Conservation (phyloP, 2,329 filamentous ascomycete genomes). For the Ascochyta pisi region DNA sequence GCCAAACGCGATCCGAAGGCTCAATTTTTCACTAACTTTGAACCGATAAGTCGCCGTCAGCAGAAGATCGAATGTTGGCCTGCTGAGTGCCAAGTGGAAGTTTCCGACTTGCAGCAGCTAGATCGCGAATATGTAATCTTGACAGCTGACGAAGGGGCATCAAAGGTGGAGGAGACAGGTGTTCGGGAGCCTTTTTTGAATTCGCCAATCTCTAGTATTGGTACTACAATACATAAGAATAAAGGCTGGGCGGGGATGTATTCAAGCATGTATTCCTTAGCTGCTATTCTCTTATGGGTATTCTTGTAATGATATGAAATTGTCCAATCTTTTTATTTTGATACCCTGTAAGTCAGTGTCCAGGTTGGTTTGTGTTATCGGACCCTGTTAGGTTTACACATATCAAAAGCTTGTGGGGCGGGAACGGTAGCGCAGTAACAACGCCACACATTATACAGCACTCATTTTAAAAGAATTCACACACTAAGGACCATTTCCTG, state of each 20-base stretch:
- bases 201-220: neutral
- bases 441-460: no score
- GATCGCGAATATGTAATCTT: neutral
- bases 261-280: neutral
- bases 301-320: no score
- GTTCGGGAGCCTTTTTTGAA: neutral
- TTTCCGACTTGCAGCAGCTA: neutral
- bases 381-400: no score
- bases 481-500: no score
- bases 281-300: no score
- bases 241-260: neutral
- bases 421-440: no score
- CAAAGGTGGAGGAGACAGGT: neutral
- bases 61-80: neutral
- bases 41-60: neutral
- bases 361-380: no score
- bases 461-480: no score
- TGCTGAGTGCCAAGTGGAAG: neutral
- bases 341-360: no score
- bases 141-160: neutral
- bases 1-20: neutral
- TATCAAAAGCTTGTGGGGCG: no score
- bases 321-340: no score
- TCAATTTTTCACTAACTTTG: neutral
- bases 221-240: no score